These are phyloP conservation scores for Wickerhamomyces tratensis DNA, from an alignment of 805 yeast species.

Conservation along the genomic window DNA sequence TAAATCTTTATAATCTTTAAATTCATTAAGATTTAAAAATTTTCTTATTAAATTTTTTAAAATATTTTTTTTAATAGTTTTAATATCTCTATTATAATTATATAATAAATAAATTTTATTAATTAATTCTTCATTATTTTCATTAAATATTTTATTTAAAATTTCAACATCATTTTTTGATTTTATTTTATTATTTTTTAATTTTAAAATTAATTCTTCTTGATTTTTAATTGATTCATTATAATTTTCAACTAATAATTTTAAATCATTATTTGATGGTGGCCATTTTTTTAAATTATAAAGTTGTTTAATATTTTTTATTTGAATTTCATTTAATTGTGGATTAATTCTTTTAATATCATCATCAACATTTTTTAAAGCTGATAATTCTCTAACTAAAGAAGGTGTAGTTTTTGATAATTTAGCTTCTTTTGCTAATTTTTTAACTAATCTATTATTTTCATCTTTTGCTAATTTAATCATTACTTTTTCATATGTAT, in stretches of 20 bases:
- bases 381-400: not conserved
- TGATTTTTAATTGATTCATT: not conserved
- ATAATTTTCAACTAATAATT: not conserved
- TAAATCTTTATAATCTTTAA: not conserved
- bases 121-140: not conserved
- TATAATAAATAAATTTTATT: too few relatives aligned
- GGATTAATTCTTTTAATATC: not conserved
- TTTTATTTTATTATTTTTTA: too few relatives aligned
- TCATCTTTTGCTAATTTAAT: conserved; percentile 22
- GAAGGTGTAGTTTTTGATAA: not conserved
- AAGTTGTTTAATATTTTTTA: too few relatives aligned
- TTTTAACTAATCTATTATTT: conserved; percentile 25
- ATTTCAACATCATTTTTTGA: not conserved
- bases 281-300: not conserved
- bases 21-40: not conserved
- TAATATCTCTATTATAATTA: too few relatives aligned
- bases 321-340: not conserved
- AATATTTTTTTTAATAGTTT: too few relatives aligned
- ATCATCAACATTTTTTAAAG: conserved; percentile 12
- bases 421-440: conserved; percentile 19
- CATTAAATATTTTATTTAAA: not conserved
- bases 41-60: not conserved
- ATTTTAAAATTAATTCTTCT: too few relatives aligned
- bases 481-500: conserved; percentile 43
- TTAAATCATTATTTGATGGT: not conserved